Base-by-base conservation (phyloP, 2,329 filamentous ascomycete species). In the Paecilomyces sp. region DNA sequence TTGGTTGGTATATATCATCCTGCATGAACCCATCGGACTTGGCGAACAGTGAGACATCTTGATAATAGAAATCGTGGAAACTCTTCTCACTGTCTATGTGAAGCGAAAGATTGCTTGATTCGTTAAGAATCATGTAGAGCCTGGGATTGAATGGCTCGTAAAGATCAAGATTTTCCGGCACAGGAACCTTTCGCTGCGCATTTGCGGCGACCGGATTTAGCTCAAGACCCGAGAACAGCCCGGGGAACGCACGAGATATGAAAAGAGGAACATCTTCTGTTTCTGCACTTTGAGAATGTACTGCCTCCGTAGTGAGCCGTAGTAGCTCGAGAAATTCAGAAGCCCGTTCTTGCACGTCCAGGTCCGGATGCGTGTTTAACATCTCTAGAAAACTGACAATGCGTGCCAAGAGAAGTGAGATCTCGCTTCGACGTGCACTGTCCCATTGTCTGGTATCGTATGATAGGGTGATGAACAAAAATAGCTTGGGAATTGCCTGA, bases 311-410 rank as follows among this genome's bases (percentile, higher is more conserved):
- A 1, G 91, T 91, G 53, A 99, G 81, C 60, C 91, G 91, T 68
- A 97, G 85, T 12, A 97, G 81, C 71, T 99, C 94, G 0, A 92
- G 83, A 67, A 96, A 95, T 70, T 97, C 92, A 1, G 97, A 92
- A 2, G 92, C 89, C 59, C 94, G 86, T 74, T 97, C 94, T 75
- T 99, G 94, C 3, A 99, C 92, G 71, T 99, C 94, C 1, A 99
- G 81, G 67, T 87, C 91, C 0, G 93, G 92, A 72, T 97, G 91
- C 50, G 88, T 81, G 0, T 87, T 86, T 15, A 97, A 76, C 0
- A 87, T 85, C 67, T 97, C 92, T 24, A 96, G 79, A 55, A 90
- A 88, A 71, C 94, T 85, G 22, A 96, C 84, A 6, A 97, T 86
- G 1, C 92, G 86, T 30, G 90, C 89, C 75, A 96, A 86, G 25